These are phyloP conservation scores for Aspergillus tamarii DNA, from an alignment of 2,329 filamentous ascomycete genomes.

Conservation along the genomic window DNA sequence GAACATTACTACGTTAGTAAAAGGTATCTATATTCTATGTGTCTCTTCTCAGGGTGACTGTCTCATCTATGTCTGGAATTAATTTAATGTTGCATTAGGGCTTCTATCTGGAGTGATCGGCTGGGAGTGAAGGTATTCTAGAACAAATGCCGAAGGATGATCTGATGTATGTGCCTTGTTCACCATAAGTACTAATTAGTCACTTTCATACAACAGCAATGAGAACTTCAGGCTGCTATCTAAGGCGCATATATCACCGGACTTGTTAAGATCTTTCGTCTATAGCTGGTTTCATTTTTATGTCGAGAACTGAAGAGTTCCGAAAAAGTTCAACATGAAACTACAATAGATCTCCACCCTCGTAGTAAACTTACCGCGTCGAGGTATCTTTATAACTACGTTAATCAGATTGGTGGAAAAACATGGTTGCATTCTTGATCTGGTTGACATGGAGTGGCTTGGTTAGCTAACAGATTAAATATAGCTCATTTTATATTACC, in stretches of 20 bases:
- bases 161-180: too few species aligned
- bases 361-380: neutral
- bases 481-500: neutral
- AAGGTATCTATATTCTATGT: neutral
- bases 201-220: too few species aligned
- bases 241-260: neutral
- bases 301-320: neutral
- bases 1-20: neutral
- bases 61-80: neutral
- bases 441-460: neutral
- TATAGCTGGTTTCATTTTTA: neutral
- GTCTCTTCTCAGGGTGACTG: neutral
- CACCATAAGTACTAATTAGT: neutral
- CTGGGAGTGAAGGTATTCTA: neutral
- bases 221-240: neutral
- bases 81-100: neutral
- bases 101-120: neutral
- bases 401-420: neutral
- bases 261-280: neutral
- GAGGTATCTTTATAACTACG: neutral
- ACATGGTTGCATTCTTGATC: neutral
- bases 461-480: neutral
- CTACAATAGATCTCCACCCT: neutral
- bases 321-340: neutral
- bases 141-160: neutral